Percentiles rank a stretch among this genome's conserved stretches.
phyloP scores from a whole-genome alignment of 2,329 filamentous ascomycete genomes.

The Cercospora janseana region DNA sequence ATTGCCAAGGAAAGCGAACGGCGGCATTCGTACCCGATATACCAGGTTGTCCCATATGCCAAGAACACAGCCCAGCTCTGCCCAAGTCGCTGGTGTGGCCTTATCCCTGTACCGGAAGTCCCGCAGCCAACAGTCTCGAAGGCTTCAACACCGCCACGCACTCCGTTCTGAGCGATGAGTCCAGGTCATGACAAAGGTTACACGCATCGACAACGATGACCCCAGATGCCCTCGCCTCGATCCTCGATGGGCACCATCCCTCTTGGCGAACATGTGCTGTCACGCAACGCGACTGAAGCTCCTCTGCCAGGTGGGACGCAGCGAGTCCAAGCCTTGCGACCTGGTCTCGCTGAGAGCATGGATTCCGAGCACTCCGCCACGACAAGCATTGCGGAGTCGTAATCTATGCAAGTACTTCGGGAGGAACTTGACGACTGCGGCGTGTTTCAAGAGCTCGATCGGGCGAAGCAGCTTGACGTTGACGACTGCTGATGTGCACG shows the following conservation, averaged over 20 bases:
- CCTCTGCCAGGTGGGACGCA: too few relatives aligned
- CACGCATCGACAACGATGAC: background rate
- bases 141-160: background rate
- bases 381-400: constrained; percentile 7
- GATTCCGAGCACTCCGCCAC: constrained; percentile 4
- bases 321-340: background rate
- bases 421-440: background rate
- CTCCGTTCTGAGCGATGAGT: background rate
- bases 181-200: background rate
- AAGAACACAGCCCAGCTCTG: background rate
- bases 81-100: background rate
- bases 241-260: background rate
- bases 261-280: constrained; percentile 8
- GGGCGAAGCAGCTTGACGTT: background rate
- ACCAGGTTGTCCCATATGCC: background rate
- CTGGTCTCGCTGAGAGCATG: background rate
- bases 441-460: constrained; percentile 1
- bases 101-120: background rate
- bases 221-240: background rate
- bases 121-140: constrained; percentile 2
- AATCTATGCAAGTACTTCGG: background rate
- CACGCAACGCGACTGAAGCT: background rate
- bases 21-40: background rate
- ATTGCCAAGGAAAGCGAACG: too few relatives aligned
- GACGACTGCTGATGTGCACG: background rate